Percentiles rank a stretch among this genome's conserved stretches.
Conservation (phyloP, 352 stramenopile genomes). For the Aphanomyces euteiches region DNA sequence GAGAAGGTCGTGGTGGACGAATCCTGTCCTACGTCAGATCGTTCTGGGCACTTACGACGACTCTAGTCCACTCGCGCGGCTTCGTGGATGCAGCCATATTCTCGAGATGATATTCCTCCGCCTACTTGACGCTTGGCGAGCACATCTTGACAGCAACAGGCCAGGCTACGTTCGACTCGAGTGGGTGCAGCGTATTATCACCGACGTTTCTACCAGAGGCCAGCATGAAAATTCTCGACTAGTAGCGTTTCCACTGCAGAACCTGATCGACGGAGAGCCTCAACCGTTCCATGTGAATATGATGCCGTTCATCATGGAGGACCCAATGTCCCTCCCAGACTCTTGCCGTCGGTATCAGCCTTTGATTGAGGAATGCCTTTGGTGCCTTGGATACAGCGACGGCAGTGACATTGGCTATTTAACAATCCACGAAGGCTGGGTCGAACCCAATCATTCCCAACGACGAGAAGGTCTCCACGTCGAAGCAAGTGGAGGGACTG, state of each 20-base stretch:
- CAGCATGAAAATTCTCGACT: neutral
- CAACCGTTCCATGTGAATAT: conserved; percentile 31
- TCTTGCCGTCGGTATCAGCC: neutral
- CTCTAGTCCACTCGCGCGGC: conserved; percentile 8
- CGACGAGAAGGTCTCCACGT: conserved; percentile 31
- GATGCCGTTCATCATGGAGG: conserved; percentile 31
- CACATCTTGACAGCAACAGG: conserved; percentile 4
- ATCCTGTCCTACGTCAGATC: conserved; percentile 1
- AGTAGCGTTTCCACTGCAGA: neutral
- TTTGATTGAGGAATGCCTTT: conserved; percentile 14
- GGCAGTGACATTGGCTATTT: conserved; percentile 25
- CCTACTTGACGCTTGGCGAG: conserved; percentile 3
- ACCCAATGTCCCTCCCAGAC: neutral
- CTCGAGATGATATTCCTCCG: conserved; percentile 11
- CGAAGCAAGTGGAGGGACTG: conserved; percentile 13
- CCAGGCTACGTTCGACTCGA: conserved; percentile 3
- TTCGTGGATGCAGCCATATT: conserved; percentile 22
- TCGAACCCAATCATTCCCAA: conserved; percentile 24
- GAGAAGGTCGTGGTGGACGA: neutral
- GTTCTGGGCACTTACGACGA: conserved; percentile 27
- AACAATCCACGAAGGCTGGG: conserved; percentile 32
- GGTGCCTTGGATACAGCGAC: neutral
- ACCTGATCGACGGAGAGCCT: neutral
- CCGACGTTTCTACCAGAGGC: neutral
- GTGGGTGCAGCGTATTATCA: neutral